Base-by-base conservation (phyloP, 768 basidiomycete species). In the Cyclocybe cylindracea region DNA sequence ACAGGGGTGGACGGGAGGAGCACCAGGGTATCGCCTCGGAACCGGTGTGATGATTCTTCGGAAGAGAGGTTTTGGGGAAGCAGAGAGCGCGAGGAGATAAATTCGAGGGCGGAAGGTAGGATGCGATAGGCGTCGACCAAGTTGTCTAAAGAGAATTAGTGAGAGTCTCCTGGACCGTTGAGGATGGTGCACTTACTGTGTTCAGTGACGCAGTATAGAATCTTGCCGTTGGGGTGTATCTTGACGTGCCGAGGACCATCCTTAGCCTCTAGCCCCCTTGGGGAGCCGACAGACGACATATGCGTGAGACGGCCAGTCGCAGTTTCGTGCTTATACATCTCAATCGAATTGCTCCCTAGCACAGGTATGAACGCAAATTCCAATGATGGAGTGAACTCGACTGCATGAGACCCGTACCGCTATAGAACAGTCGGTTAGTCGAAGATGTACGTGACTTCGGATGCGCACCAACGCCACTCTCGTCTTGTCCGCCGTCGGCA, bases 181-280 rank as follows among this genome's bases (percentile, higher is more conserved):
- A 46, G 24, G 37, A 31, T 18, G 39, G 43, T 41, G 18, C 24
- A 63, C 77, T 51, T 52, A 79, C 78, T 71, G 41, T 83, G 80
- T 54, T 83, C 81, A 3, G 79, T 79, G 10, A 82, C 72, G 49
- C 70, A 76, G 54, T 83, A 83, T 7, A 83, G 59, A 0, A 80
- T 55, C 42, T 69, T 73, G 0, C 79, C 79, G 53, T 79, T 79
- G 0, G 80, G 79, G 53, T 80, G 78, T 1, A 82, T 58, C 53
- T 78, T 79, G 51, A 82, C 65, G 61, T 83, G 80, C 13, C 80
- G 67, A 3, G 81, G 79, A 1, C 79, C 81, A 48, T 82, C 78
- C 24, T 75, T 67, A 0, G 66, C 63, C 3, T 50, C 55, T 1
- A 60, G 42, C 9, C 73, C 67, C 19, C 75, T 67, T 0, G 78